A percentile compares a stretch with the other conserved stretches of the same genome.
Conservation (phyloP, 2,329 filamentous ascomycete species). For the Leptographium flavum region DNA sequence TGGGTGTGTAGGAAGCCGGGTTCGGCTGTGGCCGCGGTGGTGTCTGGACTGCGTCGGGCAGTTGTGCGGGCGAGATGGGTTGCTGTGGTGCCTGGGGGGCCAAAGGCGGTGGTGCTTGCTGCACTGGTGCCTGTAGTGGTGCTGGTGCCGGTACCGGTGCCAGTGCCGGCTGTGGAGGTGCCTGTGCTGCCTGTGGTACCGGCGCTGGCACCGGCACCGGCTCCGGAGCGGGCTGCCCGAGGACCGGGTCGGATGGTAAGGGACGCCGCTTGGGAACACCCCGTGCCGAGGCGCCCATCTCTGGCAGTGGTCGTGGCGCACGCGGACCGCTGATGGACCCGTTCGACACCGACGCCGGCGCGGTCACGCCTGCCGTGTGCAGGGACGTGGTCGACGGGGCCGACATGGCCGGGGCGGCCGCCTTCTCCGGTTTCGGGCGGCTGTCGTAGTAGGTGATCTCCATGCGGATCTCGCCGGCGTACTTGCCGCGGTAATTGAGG, state of each 20-base stretch:
- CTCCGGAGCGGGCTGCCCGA: conserved; percentile 36
- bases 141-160: neutral
- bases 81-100: too few species aligned
- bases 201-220: conserved; percentile 26
- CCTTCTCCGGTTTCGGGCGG: conserved; percentile 66
- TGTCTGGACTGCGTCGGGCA: conserved; percentile 10
- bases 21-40: conserved; percentile 28
- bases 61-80: too few species aligned
- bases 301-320: neutral
- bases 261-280: conserved; percentile 61
- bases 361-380: conserved; percentile 20
- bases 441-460: conserved; percentile 95
- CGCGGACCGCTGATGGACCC: neutral
- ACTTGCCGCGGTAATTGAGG: conserved; percentile 80
- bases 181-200: conserved; percentile 23
- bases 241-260: conserved; percentile 64
- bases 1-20: conserved; percentile 25
- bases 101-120: too few species aligned
- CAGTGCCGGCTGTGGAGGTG: neutral
- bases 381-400: neutral
- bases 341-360: conserved; percentile 15
- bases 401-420: neutral
- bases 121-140: neutral
- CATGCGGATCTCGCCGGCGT: conserved; percentile 85
- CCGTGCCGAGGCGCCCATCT: conserved; percentile 34